Conservation (phyloP, 192 early-diverging fungal species). For the Coemansia sp. region DNA sequence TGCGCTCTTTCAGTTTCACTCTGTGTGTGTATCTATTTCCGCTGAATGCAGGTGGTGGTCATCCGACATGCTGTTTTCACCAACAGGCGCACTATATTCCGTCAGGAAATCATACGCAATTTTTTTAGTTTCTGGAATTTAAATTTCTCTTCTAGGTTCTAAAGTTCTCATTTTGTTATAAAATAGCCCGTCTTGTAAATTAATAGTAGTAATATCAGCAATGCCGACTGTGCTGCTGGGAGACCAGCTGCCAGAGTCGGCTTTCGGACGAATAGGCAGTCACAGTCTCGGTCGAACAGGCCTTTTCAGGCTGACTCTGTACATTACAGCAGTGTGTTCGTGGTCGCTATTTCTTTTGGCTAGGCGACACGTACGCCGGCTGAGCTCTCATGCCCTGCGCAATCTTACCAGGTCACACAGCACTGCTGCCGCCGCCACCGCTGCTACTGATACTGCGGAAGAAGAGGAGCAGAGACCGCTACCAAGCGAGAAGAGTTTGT, state of each 20-base stretch:
- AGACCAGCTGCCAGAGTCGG: background rate
- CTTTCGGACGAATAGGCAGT: background rate
- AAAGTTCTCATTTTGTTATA: conserved; percentile 2
- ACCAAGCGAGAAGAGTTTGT: background rate
- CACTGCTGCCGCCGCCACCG: conserved; percentile 1
- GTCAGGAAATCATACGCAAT: too few relatives aligned
- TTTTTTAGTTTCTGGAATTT: background rate
- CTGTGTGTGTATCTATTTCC: background rate
- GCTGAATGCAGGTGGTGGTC: background rate
- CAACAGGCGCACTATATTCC: too few relatives aligned
- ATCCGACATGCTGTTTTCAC: background rate
- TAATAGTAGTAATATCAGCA: background rate
- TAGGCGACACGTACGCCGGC: conserved; percentile 2
- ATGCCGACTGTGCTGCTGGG: conserved; percentile 6
- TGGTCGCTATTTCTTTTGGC: conserved; percentile 18
- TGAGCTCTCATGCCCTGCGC: background rate
- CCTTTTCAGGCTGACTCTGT: conserved; percentile 6
- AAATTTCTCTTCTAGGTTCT: conserved; percentile 1
- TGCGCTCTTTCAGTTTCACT: too few relatives aligned
- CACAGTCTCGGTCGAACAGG: background rate
- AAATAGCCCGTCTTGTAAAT: background rate
- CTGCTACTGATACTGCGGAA: too few relatives aligned
- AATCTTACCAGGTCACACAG: too few relatives aligned
- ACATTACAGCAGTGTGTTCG: conserved; percentile 14
- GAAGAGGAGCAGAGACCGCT: too few relatives aligned